Base-by-base conservation (phyloP, 257 asterid species). In the Solanum pennellii region DNA sequence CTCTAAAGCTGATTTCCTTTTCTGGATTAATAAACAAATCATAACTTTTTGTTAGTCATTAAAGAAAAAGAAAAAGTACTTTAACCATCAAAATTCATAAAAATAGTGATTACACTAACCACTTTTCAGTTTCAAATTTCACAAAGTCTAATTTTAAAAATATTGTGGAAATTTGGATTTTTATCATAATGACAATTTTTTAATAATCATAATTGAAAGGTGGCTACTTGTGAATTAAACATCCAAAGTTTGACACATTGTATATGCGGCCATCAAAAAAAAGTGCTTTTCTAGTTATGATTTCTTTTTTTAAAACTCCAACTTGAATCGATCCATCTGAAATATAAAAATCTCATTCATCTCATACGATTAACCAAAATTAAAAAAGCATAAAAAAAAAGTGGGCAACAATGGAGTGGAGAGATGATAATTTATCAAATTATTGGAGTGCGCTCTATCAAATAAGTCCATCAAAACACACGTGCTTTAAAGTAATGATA, bases 1-100 rank as follows among this genome's bases (percentile, higher is more conserved):
- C 95, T 89, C 98, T 91, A 87, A 94, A 94, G 93, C 98, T 94
- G 21, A 93, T 93, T 87, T 94, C 98, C 86, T 92, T 93, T 1
- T 92, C 98, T 93, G 92, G 42, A 27, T 47, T 45, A 79, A 80
- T 45, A 79, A 80, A 11, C 16, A 80, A 45, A 45, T 47, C 84
- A 80, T 47, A 25, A 42, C 14, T 76, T 16, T 4, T 2, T 27
- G 68, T 80, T 79, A 79, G 27, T 45, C 11, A 27, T 9, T 60
- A 1, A 27, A 9, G 18, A 75, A 16, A 29, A 29, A 6, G 7
- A 3, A 7, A 14, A 69, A 7, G 14, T 29, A 15, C 18, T 31
- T 29, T 29, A 6, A 13, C 37, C 35, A 27, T 29, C 16, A 5
- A 15, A 31, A 31, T 5, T 35, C 16, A 9, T 72, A 18, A 16